Evolutionary conservation across 306 rosid species (phyloP).

Genomic region (Inga oerstediana): DNA sequence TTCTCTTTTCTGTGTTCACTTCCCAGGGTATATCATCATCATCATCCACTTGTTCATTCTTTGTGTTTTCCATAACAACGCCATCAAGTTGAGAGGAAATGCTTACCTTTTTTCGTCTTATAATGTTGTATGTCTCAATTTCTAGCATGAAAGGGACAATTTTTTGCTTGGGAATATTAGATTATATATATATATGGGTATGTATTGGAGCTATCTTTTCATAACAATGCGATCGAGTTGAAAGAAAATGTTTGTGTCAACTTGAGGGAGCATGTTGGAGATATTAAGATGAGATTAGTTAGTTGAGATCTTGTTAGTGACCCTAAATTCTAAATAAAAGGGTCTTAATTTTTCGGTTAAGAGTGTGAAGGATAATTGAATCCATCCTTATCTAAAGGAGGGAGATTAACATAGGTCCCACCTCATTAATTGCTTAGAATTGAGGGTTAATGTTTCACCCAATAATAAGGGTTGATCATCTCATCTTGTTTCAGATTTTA

Average conservation of each 20-base stretch:
- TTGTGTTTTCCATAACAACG: neutral
- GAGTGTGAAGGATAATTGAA: neutral
- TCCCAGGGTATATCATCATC: constrained; percentile 46
- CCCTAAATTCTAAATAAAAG: too few species aligned
- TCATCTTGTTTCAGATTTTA: too few species aligned
- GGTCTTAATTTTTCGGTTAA: too few species aligned
- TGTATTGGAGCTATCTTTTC: too few species aligned
- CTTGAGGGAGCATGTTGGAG: neutral
- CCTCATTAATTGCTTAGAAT: too few species aligned
- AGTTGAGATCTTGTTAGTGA: neutral
- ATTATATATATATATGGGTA: too few species aligned
- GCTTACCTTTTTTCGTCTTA: neutral
- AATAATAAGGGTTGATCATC: too few species aligned
- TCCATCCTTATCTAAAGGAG: neutral
- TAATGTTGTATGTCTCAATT: neutral
- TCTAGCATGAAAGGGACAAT: too few species aligned
- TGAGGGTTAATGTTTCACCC: too few species aligned
- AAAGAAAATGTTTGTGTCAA: too few species aligned
- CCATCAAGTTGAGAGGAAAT: neutral
- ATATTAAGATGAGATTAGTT: neutral
- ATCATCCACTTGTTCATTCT: constrained; percentile 2
- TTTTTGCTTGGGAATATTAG: too few species aligned
- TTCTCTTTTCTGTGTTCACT: constrained; percentile 47
- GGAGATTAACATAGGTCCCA: too few species aligned
- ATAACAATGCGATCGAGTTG: neutral